Evolutionary conservation across 192 early-diverging fungal genomes (phyloP).

Genomic region (Phlyctochytrium planicorne): DNA sequence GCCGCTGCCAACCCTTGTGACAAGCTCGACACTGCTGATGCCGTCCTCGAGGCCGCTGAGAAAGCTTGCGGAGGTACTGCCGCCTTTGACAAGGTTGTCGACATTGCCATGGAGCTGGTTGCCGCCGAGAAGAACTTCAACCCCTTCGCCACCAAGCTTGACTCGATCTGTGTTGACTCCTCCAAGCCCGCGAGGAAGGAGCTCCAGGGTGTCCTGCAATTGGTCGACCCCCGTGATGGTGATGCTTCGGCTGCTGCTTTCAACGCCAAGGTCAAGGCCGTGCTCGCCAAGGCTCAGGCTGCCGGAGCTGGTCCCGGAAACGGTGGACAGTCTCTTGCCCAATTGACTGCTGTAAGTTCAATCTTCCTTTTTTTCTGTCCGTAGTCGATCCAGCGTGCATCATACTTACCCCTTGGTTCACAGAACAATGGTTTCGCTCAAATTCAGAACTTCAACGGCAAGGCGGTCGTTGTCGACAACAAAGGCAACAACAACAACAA

Average conservation of each 20-base stretch:
- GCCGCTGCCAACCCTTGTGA: not conserved
- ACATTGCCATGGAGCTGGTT: not conserved
- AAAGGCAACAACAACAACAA: not conserved
- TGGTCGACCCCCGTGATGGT: slow-evolving; percentile 9
- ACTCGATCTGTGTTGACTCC: slow-evolving; percentile 13
- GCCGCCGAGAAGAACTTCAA: not conserved
- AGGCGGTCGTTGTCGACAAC: not conserved
- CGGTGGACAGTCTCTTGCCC: not conserved
- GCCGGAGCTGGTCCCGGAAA: slow-evolving; percentile 13
- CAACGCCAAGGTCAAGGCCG: not conserved
- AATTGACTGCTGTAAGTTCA: too few relatives aligned
- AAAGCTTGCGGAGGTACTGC: not conserved
- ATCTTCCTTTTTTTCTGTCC: too few relatives aligned
- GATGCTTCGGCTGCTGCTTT: not conserved
- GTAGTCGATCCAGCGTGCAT: too few relatives aligned
- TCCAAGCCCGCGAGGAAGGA: not conserved
- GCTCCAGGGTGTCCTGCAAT: not conserved
- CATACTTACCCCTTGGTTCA: too few relatives aligned
- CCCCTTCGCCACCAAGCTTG: not conserved
- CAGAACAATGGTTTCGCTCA: not conserved
- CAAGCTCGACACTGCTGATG: slow-evolving; percentile 4
- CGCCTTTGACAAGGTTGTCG: not conserved
- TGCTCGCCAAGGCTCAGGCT: slow-evolving; percentile 21
- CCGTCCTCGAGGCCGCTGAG: not conserved
- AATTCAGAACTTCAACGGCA: not conserved